Base-by-base conservation (phyloP, 2,329 filamentous ascomycete species). In the Diaporthe sp. region DNA sequence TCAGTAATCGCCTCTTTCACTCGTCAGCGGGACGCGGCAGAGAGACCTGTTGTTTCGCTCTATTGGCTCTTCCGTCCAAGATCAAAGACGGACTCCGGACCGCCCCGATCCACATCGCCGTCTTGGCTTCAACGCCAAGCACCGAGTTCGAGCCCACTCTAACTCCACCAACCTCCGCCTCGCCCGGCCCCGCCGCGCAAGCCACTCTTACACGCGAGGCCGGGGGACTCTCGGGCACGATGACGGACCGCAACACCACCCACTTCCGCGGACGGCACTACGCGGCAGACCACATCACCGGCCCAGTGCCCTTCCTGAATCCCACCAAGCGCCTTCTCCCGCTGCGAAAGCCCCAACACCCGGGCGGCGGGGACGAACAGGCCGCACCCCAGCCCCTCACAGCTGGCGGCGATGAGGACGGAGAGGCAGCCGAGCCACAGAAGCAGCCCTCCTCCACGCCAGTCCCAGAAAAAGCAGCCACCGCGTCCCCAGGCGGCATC, bases 301-400 rank as follows among this genome's bases (percentile, higher is more conserved):
- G 80, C 7, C 77, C 81, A 7, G 17, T 81, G 25, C 17, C 67
- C 67, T 80, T 79, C 71, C 71, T 81, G 34, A 81, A 81, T 63
- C 80, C 79, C 10, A 82, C 80, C 3, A 77, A 76, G 9, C 77
- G 79, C 17, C 28, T 80, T 42, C 58, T 74, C 39, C 34, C 74
- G 53, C 15, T 78, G 28, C 68, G 42, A 22, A 57, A 53, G 42
- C 51, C 76, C 55, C 34, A 44, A 31, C 39, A 28, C 1, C 8
- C 34, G 25, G 37, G 31, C 7, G 28, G 49, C 7, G 28, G 49
- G 10, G 28, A n/a, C 25, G 28, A 22, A 22, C 31, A 20, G 12
- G 39, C 39, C 37, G 58, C 53, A 20, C 20, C 58, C 10, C n/a
- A n/a, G 7, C 51, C n/a, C 10, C 20, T 15, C 15, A 7, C 25